Conservation (phyloP, 1,284 basidiomycete genomes). For the Neotropicomus parvogracilis region DNA sequence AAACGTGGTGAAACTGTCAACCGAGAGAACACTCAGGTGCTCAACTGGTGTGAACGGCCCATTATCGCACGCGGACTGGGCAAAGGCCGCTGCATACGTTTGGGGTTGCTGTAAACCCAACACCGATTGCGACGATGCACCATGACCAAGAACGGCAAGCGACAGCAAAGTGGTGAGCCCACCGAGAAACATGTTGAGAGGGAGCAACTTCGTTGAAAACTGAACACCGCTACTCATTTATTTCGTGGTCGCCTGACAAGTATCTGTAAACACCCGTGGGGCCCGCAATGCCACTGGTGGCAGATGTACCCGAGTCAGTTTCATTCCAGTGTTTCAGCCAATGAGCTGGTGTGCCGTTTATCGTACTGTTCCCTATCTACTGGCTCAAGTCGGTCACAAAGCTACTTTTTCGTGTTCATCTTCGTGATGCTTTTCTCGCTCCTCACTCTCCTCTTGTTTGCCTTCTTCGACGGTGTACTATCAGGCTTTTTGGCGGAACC, state of each 20-base stretch:
- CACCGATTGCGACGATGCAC: constrained; percentile 16
- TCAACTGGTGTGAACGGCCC: constrained; percentile 28
- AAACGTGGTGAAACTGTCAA: constrained; percentile 45
- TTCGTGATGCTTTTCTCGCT: constrained; percentile 55
- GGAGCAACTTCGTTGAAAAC: background rate
- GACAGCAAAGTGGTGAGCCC: constrained; percentile 15
- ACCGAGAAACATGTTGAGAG: constrained; percentile 14
- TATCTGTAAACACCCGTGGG: no score
- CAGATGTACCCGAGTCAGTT: no score
- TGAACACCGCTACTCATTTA: constrained; percentile 9
- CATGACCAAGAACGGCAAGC: constrained; percentile 14
- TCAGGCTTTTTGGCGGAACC: constrained; percentile 34
- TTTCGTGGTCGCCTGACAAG: no score
- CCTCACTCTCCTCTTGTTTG: constrained; percentile 52
- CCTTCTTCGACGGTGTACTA: constrained; percentile 36
- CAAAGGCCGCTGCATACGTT: background rate
- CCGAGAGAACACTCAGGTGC: constrained; percentile 39
- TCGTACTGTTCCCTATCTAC: no score
- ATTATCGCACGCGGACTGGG: constrained; percentile 21
- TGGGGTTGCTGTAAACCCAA: constrained; percentile 7
- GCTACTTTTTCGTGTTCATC: constrained; percentile 57
- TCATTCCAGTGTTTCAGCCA: background rate
- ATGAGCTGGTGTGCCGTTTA: no score
- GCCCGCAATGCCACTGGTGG: no score
- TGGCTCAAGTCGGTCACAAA: no score